Evolutionary conservation across 2,329 filamentous ascomycete species (phyloP).

Genomic region (Zasmidium citrigriseum): DNA sequence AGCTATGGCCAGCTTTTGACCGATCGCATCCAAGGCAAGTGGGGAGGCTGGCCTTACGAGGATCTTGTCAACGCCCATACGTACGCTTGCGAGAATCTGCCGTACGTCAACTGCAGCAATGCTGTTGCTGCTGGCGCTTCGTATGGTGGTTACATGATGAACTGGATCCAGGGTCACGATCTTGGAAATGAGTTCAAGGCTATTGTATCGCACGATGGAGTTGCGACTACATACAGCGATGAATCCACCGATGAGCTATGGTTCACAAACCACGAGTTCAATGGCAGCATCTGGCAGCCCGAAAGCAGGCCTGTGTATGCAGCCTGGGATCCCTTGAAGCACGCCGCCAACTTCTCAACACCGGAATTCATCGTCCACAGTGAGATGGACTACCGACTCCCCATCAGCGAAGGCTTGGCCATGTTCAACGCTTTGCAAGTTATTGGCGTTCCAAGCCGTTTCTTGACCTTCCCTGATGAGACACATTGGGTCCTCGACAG

Average conservation of each 20-base stretch:
- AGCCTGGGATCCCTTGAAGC: constrained; percentile 23
- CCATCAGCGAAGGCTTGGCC: constrained; percentile 24
- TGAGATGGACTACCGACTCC: constrained; percentile 25
- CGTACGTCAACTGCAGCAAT: constrained; percentile 28
- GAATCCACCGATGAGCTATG: constrained; percentile 53
- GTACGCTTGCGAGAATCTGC: constrained; percentile 22
- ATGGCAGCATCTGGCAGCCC: constrained; percentile 51
- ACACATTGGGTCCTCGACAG: constrained; percentile 23
- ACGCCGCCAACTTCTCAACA: constrained; percentile 26
- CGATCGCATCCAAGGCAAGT: constrained; percentile 27
- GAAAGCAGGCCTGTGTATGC: constrained; percentile 16
- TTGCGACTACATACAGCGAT: constrained; percentile 47
- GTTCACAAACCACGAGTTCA: constrained; percentile 54
- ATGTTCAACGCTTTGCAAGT: constrained; percentile 28
- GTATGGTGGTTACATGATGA: constrained; percentile 41
- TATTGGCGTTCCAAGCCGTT: constrained; percentile 23
- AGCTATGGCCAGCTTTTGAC: constrained; percentile 33
- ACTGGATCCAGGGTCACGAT: constrained; percentile 75
- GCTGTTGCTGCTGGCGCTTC: constrained; percentile 30
- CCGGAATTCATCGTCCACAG: constrained; percentile 27
- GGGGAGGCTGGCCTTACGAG: constrained; percentile 27
- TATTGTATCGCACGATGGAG: constrained; percentile 84
- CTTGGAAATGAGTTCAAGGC: constrained; percentile 85
- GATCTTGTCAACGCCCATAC: constrained; percentile 27
- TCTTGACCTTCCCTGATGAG: constrained; percentile 21